Percentiles rank a stretch among this genome's conserved stretches.
Conservation (phyloP, 768 basidiomycete species). For the Solioccasus polychromus region DNA sequence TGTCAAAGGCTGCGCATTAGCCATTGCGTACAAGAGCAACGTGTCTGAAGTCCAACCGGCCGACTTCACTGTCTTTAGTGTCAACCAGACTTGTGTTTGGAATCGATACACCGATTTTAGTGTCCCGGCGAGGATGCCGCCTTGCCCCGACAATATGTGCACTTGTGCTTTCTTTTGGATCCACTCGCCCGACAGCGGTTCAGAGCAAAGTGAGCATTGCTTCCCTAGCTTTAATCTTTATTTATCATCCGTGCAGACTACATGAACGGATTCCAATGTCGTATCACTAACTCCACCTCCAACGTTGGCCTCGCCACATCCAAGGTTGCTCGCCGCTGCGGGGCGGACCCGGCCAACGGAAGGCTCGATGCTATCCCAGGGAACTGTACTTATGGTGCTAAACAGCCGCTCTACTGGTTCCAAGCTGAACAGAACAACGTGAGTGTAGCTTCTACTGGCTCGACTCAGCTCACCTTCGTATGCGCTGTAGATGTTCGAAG, state of each 20-base stretch:
- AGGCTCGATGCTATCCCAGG: constrained; percentile 43
- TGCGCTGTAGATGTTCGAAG: constrained; percentile 58
- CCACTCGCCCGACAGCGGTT: constrained; percentile 56
- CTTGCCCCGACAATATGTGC: constrained; percentile 62
- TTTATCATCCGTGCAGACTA: constrained; percentile 41
- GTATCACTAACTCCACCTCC: constrained; percentile 52
- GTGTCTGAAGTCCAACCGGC: constrained; percentile 54
- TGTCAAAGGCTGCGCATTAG: constrained; percentile 62
- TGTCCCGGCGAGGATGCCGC: constrained; percentile 65
- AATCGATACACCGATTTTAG: constrained; percentile 64
- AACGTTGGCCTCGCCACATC: constrained; percentile 50
- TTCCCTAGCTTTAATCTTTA: background rate
- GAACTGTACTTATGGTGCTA: constrained; percentile 74
- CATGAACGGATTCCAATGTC: constrained; percentile 75
- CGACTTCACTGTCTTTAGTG: constrained; percentile 71
- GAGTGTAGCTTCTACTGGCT: constrained; percentile 12
- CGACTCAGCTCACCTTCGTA: background rate
- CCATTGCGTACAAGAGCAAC: constrained; percentile 74
- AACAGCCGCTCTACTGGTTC: constrained; percentile 70
- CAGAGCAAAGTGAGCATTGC: constrained; percentile 55
- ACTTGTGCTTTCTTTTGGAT: constrained; percentile 77
- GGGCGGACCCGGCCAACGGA: constrained; percentile 49
- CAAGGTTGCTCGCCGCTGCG: constrained; percentile 63
- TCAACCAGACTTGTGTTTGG: constrained; percentile 78
- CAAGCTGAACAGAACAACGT: constrained; percentile 63